Percentiles rank a stretch among this genome's conserved stretches.
These are phyloP conservation scores for Echria macrotheca DNA, from an alignment of 495 filamentous ascomycete species.

Conservation along the genomic window DNA sequence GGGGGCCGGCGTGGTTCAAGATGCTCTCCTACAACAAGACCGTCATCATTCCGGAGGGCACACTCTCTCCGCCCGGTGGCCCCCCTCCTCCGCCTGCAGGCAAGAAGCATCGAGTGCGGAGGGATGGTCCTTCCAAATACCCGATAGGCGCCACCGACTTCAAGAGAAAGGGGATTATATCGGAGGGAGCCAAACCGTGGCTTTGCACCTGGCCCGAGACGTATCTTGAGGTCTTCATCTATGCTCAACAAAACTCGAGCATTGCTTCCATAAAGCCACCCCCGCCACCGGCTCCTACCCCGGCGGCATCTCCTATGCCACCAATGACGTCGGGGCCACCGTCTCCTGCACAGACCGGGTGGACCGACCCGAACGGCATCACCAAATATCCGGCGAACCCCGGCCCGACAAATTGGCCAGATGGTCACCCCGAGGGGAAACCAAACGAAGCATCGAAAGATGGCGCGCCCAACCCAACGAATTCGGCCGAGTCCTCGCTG, in stretches of 20 bases:
- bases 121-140: slow-evolving; percentile 4
- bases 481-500: not conserved
- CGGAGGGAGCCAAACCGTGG: slow-evolving; percentile 69
- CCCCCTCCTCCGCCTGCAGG: slow-evolving; percentile 5
- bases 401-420: not conserved
- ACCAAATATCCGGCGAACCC: not conserved
- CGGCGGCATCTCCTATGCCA: not conserved
- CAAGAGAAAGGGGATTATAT: slow-evolving; percentile 46
- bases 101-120: slow-evolving; percentile 9
- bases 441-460: not conserved
- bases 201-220: slow-evolving; percentile 86
- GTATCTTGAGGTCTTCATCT: slow-evolving; percentile 75
- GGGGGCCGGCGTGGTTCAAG: slow-evolving; percentile 75
- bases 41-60: slow-evolving; percentile 61
- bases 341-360: not conserved
- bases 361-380: not conserved
- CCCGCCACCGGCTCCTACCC: slow-evolving; percentile 6
- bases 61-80: slow-evolving; percentile 28
- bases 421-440: not conserved
- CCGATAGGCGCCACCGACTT: slow-evolving; percentile 20
- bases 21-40: slow-evolving; percentile 70
- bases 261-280: slow-evolving; percentile 14
- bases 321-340: too few species aligned
- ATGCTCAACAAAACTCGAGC: slow-evolving; percentile 55
- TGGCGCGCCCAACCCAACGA: slow-evolving; percentile 3